Conservation (phyloP, 805 yeast genomes). For the Kuraishia ogatae region DNA sequence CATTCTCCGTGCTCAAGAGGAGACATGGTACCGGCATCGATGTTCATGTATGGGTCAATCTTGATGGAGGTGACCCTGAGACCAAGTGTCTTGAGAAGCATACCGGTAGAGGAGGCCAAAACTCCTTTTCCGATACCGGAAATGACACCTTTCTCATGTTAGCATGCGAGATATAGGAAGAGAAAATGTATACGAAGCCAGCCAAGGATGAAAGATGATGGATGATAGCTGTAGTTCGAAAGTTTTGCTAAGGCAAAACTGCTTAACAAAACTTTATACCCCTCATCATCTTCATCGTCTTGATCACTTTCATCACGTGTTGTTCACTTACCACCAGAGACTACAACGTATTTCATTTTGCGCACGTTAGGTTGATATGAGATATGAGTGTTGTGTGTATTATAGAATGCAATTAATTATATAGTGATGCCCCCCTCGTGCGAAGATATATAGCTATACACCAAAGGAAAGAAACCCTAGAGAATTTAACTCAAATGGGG, state of each 20-base stretch:
- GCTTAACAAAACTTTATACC: too few relatives aligned
- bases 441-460: too few relatives aligned
- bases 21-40: constrained; percentile 99
- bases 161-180: too few relatives aligned
- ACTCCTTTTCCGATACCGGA: constrained; percentile 99
- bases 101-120: constrained; percentile 93
- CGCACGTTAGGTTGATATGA: background rate
- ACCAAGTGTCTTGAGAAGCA: constrained; percentile 88
- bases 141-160: too few relatives aligned
- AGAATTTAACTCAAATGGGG: constrained; percentile 3
- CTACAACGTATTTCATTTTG: constrained; percentile 95
- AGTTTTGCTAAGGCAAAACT: too few relatives aligned
- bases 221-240: too few relatives aligned
- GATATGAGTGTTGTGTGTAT: background rate
- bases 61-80: constrained; percentile 93
- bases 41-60: constrained; percentile 98
- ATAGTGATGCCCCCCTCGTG: background rate
- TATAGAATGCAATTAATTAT: background rate
- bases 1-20: constrained; percentile 99
- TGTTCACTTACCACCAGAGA: constrained; percentile 96
- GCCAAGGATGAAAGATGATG: too few relatives aligned
- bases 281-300: too few relatives aligned
- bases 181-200: too few relatives aligned
- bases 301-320: too few relatives aligned
- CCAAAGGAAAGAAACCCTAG: background rate